Percentiles rank a stretch among this genome's conserved stretches.
Evolutionary conservation across 2,329 filamentous ascomycete genomes (phyloP).

Genomic region (Cercospora sojina): DNA sequence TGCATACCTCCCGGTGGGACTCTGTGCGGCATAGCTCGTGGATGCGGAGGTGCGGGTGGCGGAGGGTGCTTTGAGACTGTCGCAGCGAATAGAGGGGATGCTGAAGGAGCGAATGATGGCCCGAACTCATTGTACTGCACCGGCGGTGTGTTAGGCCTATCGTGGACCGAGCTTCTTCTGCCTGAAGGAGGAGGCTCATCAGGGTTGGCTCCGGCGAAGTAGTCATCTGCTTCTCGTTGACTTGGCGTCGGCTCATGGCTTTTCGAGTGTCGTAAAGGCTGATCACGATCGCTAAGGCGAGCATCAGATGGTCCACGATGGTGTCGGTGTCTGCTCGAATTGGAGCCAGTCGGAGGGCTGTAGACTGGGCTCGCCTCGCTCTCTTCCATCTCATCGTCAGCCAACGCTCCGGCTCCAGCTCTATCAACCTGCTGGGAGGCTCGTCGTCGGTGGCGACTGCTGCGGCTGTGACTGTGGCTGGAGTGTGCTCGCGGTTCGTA

Average conservation of each 20-base stretch:
- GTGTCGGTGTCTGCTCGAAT: constrained; percentile 22
- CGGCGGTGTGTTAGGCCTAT: constrained; percentile 26
- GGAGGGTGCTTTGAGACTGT: constrained; percentile 24
- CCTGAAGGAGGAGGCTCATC: constrained; percentile 17
- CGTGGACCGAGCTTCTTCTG: constrained; percentile 25
- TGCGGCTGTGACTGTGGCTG: constrained; percentile 19
- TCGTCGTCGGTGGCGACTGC: constrained; percentile 21
- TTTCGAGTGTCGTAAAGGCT: constrained; percentile 42
- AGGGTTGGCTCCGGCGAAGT: constrained; percentile 22
- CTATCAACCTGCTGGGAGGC: constrained; percentile 22
- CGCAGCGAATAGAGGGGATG: constrained; percentile 47
- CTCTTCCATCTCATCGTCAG: constrained; percentile 24
- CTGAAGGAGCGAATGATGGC: constrained; percentile 45
- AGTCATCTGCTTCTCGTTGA: constrained; percentile 35
- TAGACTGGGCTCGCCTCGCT: constrained; percentile 21
- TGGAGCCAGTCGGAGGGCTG: constrained; percentile 24
- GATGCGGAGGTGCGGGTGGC: constrained; percentile 14
- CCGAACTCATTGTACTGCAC: constrained; percentile 27
- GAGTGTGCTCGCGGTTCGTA: constrained; percentile 17
- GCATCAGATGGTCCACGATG: constrained; percentile 18
- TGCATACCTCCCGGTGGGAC: constrained; percentile 5
- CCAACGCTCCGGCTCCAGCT: constrained; percentile 15
- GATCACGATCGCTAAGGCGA: constrained; percentile 22
- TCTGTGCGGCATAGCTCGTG: constrained; percentile 12
- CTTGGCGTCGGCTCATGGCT: constrained; percentile 44